phyloP scores from a whole-genome alignment of 345 rosid genomes.

The Carallia brachiata region DNA sequence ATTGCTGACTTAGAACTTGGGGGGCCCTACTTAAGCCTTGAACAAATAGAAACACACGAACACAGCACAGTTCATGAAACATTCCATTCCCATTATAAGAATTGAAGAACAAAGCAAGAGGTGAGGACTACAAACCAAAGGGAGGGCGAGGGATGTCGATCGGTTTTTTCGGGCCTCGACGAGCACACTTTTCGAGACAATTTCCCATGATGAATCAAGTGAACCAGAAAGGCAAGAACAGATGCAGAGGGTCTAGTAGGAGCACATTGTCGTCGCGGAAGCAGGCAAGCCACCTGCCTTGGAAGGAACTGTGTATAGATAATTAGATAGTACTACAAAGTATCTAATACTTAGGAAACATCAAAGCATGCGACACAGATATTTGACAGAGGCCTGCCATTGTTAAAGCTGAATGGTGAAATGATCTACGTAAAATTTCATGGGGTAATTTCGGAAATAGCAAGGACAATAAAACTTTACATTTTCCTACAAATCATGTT shows the following conservation, averaged over 20 bases:
- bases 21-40: neutral
- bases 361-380: neutral
- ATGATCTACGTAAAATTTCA: neutral
- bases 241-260: neutral
- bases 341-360: neutral
- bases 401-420: neutral
- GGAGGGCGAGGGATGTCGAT: neutral
- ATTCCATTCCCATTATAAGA: neutral
- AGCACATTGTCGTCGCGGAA: neutral
- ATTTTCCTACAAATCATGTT: neutral
- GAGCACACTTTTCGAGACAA: neutral
- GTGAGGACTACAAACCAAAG: slow-evolving; percentile 3
- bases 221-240: neutral
- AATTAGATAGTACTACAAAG: neutral
- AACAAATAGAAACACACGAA: neutral
- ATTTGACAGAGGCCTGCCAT: neutral
- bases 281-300: neutral
- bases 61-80: neutral
- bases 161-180: neutral
- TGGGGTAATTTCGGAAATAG: neutral
- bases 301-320: neutral
- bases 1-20: neutral
- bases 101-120: neutral
- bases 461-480: neutral
- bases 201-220: slow-evolving; percentile 16